Evolutionary conservation across 306 rosid genomes (phyloP), one percentile per base, ranked within the genome.

Genomic region (Glycine soja): DNA sequence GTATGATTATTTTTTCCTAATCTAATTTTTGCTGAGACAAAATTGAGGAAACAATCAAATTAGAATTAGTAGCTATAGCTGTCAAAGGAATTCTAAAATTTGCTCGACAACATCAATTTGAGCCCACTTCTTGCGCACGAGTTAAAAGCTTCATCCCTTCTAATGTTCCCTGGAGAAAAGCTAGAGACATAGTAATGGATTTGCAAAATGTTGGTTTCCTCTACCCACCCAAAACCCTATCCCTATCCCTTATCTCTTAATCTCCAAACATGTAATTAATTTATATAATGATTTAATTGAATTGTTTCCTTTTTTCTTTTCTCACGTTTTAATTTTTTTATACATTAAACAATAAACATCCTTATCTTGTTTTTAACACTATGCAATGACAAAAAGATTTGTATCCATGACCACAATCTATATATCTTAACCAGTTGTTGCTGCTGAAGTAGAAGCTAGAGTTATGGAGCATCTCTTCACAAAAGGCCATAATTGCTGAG

Each of bases 401-500:
- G 19, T 36, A 18, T 62, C 47, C 43, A 46, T 72, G 38, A 68
- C 14, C 43, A 72, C 32, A 72, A 59, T 36, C 8, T 47, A 42
- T 6, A 9, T 52, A 38, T 38, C 38, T 80, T 6, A 42, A 81
- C 65, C 12, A 42, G n/a, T 36, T 51, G 30, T 78, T 63, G 19
- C 24, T 57, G 50, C 30, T 42, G 67, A 79, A 68, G 74, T 72
- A 77, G 80, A 78, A 82, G 83, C 80, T 61, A 36, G 40, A 77
- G 74, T 47, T 62, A 82, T 24, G 63, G 40, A 32, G 46, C 42
- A 71, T 74, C 19, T 66, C 62, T 40, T 66, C 84, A 70, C 16
- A 75, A 72, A 75, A 67, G 19, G 92, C 85, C 77, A 75, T 64
- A 78, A 66, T 65, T 61, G 67, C 81, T 80, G 88, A 84, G 84